Conservation (phyloP, 2,329 filamentous ascomycete species). For the Neopestalotiopsis clavispora region DNA sequence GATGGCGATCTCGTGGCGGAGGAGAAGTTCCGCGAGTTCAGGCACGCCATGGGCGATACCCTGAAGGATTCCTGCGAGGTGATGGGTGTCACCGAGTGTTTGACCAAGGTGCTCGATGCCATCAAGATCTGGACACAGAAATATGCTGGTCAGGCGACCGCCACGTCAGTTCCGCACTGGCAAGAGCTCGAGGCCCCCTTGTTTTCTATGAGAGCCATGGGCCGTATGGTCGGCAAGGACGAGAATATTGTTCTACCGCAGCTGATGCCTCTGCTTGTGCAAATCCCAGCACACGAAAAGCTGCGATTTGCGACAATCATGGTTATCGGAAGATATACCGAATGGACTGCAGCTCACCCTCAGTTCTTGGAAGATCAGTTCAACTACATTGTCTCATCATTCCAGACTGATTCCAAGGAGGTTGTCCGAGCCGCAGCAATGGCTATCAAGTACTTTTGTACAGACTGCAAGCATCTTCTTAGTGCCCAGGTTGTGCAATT, state of each 20-base stretch:
- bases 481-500: conserved; percentile 83
- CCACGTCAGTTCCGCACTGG: conserved; percentile 86
- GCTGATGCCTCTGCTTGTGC: conserved; percentile 79
- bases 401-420: conserved; percentile 86
- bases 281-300: conserved; percentile 95
- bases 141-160: conserved; percentile 76
- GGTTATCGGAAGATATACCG: conserved; percentile 94
- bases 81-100: conserved; percentile 88
- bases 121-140: conserved; percentile 89
- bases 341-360: conserved; percentile 95
- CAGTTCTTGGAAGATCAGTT: conserved; percentile 92
- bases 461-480: conserved; percentile 87
- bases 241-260: conserved; percentile 81
- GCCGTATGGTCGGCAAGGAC: conserved; percentile 90
- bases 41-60: conserved; percentile 96
- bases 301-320: conserved; percentile 98
- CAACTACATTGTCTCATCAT: conserved; percentile 93
- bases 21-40: conserved; percentile 95
- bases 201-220: conserved; percentile 95
- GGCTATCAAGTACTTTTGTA: conserved; percentile 96
- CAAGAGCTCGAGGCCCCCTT: conserved; percentile 94
- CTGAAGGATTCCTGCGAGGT: conserved; percentile 97
- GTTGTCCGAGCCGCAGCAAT: conserved; percentile 90
- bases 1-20: conserved; percentile 95
- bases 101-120: conserved; percentile 83